Evolutionary conservation across 108 stramenopile species (phyloP).

Genomic region (Ochromonas danica): DNA sequence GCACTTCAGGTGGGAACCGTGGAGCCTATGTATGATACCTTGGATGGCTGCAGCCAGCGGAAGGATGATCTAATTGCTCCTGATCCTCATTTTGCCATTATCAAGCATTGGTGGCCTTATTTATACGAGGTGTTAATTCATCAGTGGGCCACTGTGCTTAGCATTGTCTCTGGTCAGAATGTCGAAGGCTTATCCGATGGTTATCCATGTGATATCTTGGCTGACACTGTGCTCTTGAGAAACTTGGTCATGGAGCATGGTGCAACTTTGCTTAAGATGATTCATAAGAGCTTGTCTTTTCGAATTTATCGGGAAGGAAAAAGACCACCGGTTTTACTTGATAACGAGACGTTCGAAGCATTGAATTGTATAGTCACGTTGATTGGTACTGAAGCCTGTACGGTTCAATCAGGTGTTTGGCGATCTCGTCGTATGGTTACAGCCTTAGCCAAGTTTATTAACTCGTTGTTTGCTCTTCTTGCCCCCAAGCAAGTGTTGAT

Average conservation of each 20-base stretch:
- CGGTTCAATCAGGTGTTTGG: not conserved
- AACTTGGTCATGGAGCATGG: not conserved
- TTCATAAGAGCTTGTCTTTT: slow-evolving; percentile 4
- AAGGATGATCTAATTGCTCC: not conserved
- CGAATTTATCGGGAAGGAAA: not conserved
- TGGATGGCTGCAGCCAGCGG: not conserved
- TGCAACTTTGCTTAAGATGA: slow-evolving; percentile 22
- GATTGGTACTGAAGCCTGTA: not conserved
- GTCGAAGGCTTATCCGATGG: not conserved
- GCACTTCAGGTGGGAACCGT: not conserved
- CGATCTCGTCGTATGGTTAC: not conserved
- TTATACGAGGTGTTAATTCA: slow-evolving; percentile 25
- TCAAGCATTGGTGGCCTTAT: slow-evolving; percentile 31
- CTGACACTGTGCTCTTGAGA: too few species aligned
- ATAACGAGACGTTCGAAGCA: not conserved
- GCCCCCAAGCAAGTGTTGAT: slow-evolving; percentile 11
- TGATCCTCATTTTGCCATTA: not conserved
- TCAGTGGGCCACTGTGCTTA: slow-evolving; percentile 2
- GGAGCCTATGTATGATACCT: not conserved
- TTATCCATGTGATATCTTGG: too few species aligned
- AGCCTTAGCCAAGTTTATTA: not conserved
- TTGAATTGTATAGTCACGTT: slow-evolving; percentile 3
- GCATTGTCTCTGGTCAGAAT: not conserved
- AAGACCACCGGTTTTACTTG: slow-evolving; percentile 12
- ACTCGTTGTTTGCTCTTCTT: not conserved